Conservation (phyloP, 2,329 filamentous ascomycete species). For the Reticulascus tulasneorum region DNA sequence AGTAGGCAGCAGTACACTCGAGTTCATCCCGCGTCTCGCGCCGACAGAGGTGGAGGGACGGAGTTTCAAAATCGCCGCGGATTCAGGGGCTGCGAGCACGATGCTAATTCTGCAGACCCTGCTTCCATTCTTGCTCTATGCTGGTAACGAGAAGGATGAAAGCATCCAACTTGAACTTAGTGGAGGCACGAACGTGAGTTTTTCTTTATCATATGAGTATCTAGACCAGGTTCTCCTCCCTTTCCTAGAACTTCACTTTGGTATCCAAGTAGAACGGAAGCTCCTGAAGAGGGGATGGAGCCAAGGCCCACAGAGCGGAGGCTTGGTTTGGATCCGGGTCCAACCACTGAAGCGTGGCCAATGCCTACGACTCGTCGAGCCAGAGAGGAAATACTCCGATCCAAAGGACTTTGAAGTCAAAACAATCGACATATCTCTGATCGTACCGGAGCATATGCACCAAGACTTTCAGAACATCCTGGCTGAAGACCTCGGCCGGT, state of each 20-base stretch:
- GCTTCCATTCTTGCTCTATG: constrained; percentile 55
- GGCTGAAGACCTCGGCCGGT: constrained; percentile 29
- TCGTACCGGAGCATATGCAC: constrained; percentile 43
- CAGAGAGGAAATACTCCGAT: constrained; percentile 15
- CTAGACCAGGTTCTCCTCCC: constrained; percentile 58
- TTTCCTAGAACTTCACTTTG: constrained; percentile 46
- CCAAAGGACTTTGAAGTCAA: constrained; percentile 30
- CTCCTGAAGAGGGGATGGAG: constrained; percentile 50
- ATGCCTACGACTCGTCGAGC: constrained; percentile 30
- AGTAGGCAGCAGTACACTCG: constrained; percentile 47
- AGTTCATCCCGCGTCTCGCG: constrained; percentile 37
- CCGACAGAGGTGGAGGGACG: constrained; percentile 31
- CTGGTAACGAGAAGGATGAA: constrained; percentile 35
- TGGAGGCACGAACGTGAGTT: constrained; percentile 57
- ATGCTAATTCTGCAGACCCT: constrained; percentile 58
- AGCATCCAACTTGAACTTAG: constrained; percentile 47
- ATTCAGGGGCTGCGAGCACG: constrained; percentile 48
- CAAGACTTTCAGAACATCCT: constrained; percentile 36
- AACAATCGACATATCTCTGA: constrained; percentile 46
- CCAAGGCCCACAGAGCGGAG: constrained; percentile 34
- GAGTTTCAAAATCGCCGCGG: constrained; percentile 45
- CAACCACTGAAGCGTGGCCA: constrained; percentile 27
- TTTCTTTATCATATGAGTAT: constrained; percentile 58
- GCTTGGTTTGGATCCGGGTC: constrained; percentile 40
- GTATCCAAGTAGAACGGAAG: constrained; percentile 39